These are phyloP conservation scores for Fraxinus ornus DNA, from an alignment of 305 asterid species.

Conservation along the genomic window DNA sequence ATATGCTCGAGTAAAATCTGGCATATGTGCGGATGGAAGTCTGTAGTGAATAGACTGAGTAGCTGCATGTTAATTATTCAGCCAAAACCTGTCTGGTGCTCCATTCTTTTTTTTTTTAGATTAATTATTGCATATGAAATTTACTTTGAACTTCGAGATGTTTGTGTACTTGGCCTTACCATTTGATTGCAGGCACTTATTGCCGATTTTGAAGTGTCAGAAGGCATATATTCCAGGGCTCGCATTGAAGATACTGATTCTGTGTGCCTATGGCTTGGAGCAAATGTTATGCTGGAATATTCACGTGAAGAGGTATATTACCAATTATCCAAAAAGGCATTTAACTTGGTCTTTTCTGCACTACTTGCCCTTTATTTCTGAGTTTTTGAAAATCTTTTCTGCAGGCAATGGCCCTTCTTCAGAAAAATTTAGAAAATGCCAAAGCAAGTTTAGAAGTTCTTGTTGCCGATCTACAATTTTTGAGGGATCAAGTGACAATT, in stretches of 20 bases:
- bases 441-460: slow-evolving; percentile 91
- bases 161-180: slow-evolving; percentile 3
- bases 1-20: not conserved
- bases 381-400: slow-evolving; percentile 17
- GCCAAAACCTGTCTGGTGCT: not conserved
- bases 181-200: slow-evolving; percentile 52
- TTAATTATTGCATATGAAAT: not conserved
- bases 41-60: not conserved
- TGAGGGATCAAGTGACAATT: slow-evolving; percentile 82
- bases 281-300: slow-evolving; percentile 93
- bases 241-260: slow-evolving; percentile 74
- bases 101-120: not conserved
- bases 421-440: slow-evolving; percentile 82
- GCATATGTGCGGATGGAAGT: not conserved
- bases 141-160: slow-evolving; percentile 13
- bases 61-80: not conserved
- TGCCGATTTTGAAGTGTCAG: slow-evolving; percentile 94
- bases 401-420: slow-evolving; percentile 81
- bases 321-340: slow-evolving; percentile 15
- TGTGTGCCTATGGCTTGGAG: slow-evolving; percentile 85
- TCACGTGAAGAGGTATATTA: slow-evolving; percentile 74
- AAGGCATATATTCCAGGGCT: slow-evolving; percentile 91
- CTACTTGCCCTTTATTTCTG: not conserved
- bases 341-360: slow-evolving; percentile 2
- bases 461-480: slow-evolving; percentile 77